Base-by-base conservation (phyloP, 1,284 basidiomycete genomes). In the Hemileia vastatrix region DNA sequence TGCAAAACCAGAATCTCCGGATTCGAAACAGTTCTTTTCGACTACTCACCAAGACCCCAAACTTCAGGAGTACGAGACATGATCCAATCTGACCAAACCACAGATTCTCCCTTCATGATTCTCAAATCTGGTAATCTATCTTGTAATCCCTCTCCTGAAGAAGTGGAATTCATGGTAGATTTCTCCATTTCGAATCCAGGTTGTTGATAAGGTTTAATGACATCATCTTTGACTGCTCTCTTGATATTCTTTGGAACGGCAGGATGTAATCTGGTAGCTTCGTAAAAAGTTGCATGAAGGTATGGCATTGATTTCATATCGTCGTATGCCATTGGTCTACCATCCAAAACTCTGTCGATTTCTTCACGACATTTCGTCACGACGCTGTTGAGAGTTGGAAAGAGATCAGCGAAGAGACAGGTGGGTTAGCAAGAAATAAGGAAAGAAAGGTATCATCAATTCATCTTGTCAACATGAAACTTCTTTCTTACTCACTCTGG, bases 241-340 rank as follows among this genome's bases (percentile, higher is more conserved):
- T 68, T 70, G 50, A 65, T 21, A 53, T 70, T 70, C 67, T 71
- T 71, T 52, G 71, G 68, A 19, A 71, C 68, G n/a, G 68, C 65
- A 13, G 71, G 71, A 52, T 71, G 70, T 48, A 72, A 54, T 2
- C 71, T 70, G 19, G 70, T 32, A 3, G 71, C 65, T 53, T 72
- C 71, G 57, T 65, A 55, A 32, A 70, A 67, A 54, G 66, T 68
- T 5, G 71, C 70, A n/a, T 67, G 66, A 2, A 66, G 64, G 62
- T 67, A 70, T n/a, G 65, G 63, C 5, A 71, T 54, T 36, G 65
- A 57, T 0, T 53, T 54, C 6, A 72, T 55, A 21, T 68, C 66
- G 48, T 72, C 71, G 60, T 72, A 72, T 1, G 48, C 65, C 66
- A 72, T 66, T 13, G 15, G 8, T 40, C 15, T 40, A 11, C 36